Evolutionary conservation across 306 rosid species (phyloP).

Genomic region (Begonia peltatifolia): DNA sequence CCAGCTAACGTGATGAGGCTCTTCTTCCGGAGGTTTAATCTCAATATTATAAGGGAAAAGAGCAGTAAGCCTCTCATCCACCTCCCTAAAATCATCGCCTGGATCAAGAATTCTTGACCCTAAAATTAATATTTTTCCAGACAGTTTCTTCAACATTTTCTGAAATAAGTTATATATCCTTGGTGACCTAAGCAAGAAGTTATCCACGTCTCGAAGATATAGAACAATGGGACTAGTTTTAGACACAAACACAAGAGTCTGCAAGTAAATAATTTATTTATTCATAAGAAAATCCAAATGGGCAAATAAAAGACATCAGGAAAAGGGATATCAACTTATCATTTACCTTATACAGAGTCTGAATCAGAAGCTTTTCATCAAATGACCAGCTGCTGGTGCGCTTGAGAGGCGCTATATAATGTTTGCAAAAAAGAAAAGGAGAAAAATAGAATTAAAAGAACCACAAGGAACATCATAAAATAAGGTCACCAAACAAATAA

Average conservation of each 20-base stretch:
- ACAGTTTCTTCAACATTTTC: slow-evolving; percentile 59
- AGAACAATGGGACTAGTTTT: slow-evolving; percentile 32
- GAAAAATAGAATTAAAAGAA: slow-evolving; percentile 2
- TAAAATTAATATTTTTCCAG: slow-evolving; percentile 73
- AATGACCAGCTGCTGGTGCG: slow-evolving; percentile 83
- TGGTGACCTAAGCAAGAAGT: slow-evolving; percentile 11
- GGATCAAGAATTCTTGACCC: slow-evolving; percentile 59
- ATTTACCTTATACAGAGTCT: slow-evolving; percentile 70
- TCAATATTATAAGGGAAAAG: slow-evolving; percentile 81
- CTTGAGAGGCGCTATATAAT: slow-evolving; percentile 41
- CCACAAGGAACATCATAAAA: not conserved
- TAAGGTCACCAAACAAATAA: not conserved
- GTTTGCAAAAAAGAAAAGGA: slow-evolving; percentile 4
- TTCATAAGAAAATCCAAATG: no score
- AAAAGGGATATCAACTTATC: not conserved
- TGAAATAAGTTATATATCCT: slow-evolving; percentile 7
- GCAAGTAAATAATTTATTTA: slow-evolving; percentile 12
- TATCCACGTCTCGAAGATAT: not conserved
- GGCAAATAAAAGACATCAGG: not conserved
- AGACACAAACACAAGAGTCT: slow-evolving; percentile 39
- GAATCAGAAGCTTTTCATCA: slow-evolving; percentile 78
- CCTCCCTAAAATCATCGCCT: slow-evolving; percentile 37
- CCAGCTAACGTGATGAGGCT: slow-evolving; percentile 81
- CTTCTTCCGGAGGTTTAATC: slow-evolving; percentile 72
- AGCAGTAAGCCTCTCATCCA: slow-evolving; percentile 45